Evolutionary conservation across 768 basidiomycete genomes (phyloP).

Genomic region (Rubroboletus satanas): DNA sequence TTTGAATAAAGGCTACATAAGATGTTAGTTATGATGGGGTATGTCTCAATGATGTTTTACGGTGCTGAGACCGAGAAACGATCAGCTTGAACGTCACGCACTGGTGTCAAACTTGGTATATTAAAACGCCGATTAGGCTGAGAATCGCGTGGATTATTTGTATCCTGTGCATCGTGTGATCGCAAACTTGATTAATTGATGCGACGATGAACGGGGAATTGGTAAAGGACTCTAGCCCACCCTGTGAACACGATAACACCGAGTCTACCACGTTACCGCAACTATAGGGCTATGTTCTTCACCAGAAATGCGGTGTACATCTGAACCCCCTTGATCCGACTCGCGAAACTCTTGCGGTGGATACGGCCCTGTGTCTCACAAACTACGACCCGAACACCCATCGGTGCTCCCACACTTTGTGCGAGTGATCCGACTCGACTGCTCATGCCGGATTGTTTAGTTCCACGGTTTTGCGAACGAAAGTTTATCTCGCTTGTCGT

Average conservation of each 20-base stretch:
- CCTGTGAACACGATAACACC: background rate
- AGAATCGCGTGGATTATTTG: background rate
- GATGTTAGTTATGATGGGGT: background rate
- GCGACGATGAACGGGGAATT: background rate
- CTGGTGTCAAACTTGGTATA: background rate
- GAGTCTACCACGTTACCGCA: background rate
- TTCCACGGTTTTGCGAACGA: background rate
- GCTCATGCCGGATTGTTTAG: background rate
- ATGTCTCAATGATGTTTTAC: background rate
- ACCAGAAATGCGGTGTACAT: background rate
- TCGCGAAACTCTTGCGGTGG: background rate
- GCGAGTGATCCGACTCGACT: background rate
- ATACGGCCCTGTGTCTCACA: background rate
- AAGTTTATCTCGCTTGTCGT: background rate
- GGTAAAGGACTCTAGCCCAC: background rate
- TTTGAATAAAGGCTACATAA: background rate
- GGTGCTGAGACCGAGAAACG: background rate
- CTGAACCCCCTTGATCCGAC: background rate
- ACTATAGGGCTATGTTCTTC: background rate
- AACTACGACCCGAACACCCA: background rate
- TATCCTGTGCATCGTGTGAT: background rate
- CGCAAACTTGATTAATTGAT: background rate
- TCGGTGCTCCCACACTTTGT: background rate
- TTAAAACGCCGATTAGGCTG: background rate
- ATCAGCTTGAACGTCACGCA: background rate